A percentile compares a stretch with the other conserved stretches of the same genome.
phyloP scores from a whole-genome alignment of 345 rosid genomes.

The Trapa bicornis region DNA sequence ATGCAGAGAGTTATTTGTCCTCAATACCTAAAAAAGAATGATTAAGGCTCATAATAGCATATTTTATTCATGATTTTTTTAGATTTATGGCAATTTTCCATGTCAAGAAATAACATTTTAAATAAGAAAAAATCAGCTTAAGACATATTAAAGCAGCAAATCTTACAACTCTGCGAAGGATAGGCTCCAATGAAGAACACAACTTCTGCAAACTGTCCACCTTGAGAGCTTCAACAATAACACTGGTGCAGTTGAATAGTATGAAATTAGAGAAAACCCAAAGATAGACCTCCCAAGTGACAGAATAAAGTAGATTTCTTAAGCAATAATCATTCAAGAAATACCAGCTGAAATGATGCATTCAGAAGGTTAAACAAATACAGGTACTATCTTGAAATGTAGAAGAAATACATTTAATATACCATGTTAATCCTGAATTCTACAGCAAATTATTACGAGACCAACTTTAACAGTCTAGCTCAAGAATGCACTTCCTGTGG shows the following conservation, averaged over 20 bases:
- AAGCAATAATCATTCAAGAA: neutral
- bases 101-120: neutral
- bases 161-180: constrained; percentile 96
- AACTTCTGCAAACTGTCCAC: constrained; percentile 93
- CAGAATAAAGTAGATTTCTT: neutral
- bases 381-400: neutral
- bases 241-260: constrained; percentile 25
- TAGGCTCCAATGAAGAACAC: constrained; percentile 93
- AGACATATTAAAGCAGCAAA: constrained; percentile 4
- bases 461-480: neutral
- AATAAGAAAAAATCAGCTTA: neutral
- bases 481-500: neutral
- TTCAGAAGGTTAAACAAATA: neutral
- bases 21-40: neutral
- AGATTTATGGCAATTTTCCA: neutral
- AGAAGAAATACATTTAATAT: neutral
- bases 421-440: neutral
- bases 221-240: constrained; percentile 94
- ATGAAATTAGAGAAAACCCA: neutral
- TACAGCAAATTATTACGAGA: neutral
- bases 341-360: neutral
- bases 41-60: neutral
- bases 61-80: neutral
- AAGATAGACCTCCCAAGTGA: neutral
- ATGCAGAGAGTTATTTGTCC: neutral